These are phyloP conservation scores for Aspergillus intermedius DNA, from an alignment of 2,329 filamentous ascomycete genomes.

Conservation along the genomic window DNA sequence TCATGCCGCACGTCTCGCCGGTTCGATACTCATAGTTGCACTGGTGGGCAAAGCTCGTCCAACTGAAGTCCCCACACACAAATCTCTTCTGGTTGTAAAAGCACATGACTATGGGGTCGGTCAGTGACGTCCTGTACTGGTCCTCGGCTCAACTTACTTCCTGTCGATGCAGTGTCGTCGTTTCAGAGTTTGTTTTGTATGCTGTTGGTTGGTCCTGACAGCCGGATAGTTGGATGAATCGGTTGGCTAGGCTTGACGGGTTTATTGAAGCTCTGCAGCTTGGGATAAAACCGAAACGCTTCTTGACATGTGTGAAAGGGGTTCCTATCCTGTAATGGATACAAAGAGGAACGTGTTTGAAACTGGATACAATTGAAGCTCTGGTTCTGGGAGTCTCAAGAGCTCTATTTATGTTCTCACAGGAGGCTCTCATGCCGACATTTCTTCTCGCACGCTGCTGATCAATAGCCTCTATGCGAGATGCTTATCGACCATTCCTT, in stretches of 20 bases:
- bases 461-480: slow-evolving; percentile 26
- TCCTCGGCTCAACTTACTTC: slow-evolving; percentile 28
- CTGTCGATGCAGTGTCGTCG: slow-evolving; percentile 19
- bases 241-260: slow-evolving; percentile 28
- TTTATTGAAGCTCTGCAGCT: slow-evolving; percentile 2
- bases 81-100: slow-evolving; percentile 90
- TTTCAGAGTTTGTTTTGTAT: slow-evolving; percentile 26
- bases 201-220: slow-evolving; percentile 27
- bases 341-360: slow-evolving; percentile 22
- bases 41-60: slow-evolving; percentile 86
- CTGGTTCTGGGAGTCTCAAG: slow-evolving; percentile 17
- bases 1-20: slow-evolving; percentile 93
- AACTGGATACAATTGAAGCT: slow-evolving; percentile 23
- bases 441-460: slow-evolving; percentile 20
- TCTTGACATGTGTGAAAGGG: slow-evolving; percentile 8
- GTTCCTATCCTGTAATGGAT: slow-evolving; percentile 16
- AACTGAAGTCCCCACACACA: slow-evolving; percentile 85
- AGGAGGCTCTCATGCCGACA: slow-evolving; percentile 20
- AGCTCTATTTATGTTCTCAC: slow-evolving; percentile 37
- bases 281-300: slow-evolving; percentile 19
- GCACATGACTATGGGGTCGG: slow-evolving; percentile 61
- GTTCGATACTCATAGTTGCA: slow-evolving; percentile 93
- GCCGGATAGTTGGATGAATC: slow-evolving; percentile 21
- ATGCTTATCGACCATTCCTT: slow-evolving; percentile 29
- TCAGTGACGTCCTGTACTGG: slow-evolving; percentile 22